Percentiles rank a stretch among this genome's conserved stretches.
Evolutionary conservation across 352 stramenopile species (phyloP).

Genomic region (Lagenidium giganteum): DNA sequence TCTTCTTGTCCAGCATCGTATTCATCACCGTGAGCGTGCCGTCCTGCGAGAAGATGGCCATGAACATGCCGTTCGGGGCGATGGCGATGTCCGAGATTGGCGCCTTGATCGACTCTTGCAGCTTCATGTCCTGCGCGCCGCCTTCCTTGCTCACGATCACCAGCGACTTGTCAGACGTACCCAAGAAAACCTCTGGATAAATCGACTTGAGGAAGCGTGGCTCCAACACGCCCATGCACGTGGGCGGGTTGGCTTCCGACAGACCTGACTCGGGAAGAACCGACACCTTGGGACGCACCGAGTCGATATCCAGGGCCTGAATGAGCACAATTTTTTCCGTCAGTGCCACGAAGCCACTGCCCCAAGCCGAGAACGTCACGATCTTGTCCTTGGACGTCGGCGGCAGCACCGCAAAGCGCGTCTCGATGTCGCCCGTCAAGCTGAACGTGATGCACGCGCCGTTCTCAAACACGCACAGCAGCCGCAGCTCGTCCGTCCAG

Average conservation of each 20-base stretch:
- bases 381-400: conserved; percentile 66
- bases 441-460: conserved; percentile 66
- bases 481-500: conserved; percentile 79
- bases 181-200: conserved; percentile 92
- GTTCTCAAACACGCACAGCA: conserved; percentile 77
- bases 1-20: conserved; percentile 95
- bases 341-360: conserved; percentile 69
- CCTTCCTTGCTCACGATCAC: conserved; percentile 76
- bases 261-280: conserved; percentile 68
- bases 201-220: conserved; percentile 87
- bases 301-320: conserved; percentile 76
- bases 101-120: conserved; percentile 75
- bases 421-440: conserved; percentile 68
- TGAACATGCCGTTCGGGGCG: conserved; percentile 93
- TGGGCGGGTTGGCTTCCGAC: conserved; percentile 67
- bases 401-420: conserved; percentile 62
- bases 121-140: conserved; percentile 71
- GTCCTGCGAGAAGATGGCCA: conserved; percentile 94
- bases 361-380: conserved; percentile 73
- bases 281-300: conserved; percentile 71
- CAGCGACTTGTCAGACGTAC: conserved; percentile 88
- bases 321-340: conserved; percentile 79
- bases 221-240: conserved; percentile 91
- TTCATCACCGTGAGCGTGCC: conserved; percentile 94
- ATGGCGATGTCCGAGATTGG: conserved; percentile 92